Conservation (phyloP, 306 rosid species). For the Castanea crenata region DNA sequence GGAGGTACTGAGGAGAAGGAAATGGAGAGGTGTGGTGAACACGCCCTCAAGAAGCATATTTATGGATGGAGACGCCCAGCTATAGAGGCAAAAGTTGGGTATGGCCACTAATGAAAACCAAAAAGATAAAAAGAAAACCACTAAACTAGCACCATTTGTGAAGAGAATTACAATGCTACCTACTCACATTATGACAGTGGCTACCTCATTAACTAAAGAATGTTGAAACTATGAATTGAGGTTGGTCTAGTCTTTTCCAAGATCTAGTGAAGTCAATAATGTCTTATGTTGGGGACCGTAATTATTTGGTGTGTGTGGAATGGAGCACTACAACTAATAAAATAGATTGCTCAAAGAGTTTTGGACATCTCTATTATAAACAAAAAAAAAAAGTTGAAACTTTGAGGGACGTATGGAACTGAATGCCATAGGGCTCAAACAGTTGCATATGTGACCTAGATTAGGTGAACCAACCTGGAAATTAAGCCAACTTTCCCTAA, state of each 20-base stretch:
- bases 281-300: no score
- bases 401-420: no score
- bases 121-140: background rate
- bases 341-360: no score
- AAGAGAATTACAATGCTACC: background rate
- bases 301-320: no score
- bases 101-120: conserved; percentile 35
- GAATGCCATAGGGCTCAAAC: background rate
- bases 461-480: background rate
- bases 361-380: no score
- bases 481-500: background rate
- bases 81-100: conserved; percentile 47
- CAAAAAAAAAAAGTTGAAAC: no score
- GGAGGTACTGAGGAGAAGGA: background rate
- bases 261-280: no score
- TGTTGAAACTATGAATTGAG: no score
- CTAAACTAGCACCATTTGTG: background rate
- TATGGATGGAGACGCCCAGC: conserved; percentile 44
- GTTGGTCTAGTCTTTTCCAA: no score
- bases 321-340: no score
- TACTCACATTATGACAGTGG: background rate
- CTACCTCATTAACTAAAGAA: background rate
- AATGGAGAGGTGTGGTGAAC: conserved; percentile 67
- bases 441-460: background rate
- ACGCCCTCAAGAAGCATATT: conserved; percentile 59